Evolutionary conservation across 805 yeast genomes (phyloP).

Genomic region (Nakazawaea sp.): DNA sequence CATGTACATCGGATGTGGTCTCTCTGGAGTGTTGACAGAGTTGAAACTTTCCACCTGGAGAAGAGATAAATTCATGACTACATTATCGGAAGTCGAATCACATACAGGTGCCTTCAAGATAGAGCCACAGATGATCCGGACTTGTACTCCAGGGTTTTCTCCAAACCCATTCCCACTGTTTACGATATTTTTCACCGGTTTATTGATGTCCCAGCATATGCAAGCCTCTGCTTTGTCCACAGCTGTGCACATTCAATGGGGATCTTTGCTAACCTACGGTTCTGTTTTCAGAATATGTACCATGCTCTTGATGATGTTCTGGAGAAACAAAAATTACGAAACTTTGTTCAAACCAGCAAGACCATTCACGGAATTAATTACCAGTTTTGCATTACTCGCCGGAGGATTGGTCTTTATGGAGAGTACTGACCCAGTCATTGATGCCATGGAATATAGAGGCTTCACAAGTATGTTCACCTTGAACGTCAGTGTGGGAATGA

Average conservation of each 20-base stretch:
- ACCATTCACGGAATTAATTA: constrained; percentile 83
- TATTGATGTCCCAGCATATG: constrained; percentile 89
- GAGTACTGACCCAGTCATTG: constrained; percentile 79
- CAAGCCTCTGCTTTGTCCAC: constrained; percentile 81
- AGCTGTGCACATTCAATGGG: constrained; percentile 88
- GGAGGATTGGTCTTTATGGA: constrained; percentile 95
- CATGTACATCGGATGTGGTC: constrained; percentile 85
- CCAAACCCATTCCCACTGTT: constrained; percentile 94
- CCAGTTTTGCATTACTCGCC: constrained; percentile 69
- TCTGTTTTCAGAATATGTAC: constrained; percentile 71
- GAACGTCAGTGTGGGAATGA: constrained; percentile 75
- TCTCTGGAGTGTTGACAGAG: constrained; percentile 84
- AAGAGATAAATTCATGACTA: constrained; percentile 18
- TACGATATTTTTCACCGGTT: constrained; percentile 94
- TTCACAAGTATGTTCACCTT: constrained; percentile 85
- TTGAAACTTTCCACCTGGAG: constrained; percentile 58
- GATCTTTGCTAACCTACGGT: constrained; percentile 73
- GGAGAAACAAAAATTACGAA: constrained; percentile 25
- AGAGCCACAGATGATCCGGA: constrained; percentile 14
- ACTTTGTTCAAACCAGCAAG: constrained; percentile 39
- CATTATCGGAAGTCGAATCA: constrained; percentile 10
- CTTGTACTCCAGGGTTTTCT: constrained; percentile 64
- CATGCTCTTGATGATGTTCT: constrained; percentile 45
- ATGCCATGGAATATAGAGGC: constrained; percentile 77
- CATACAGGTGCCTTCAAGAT: constrained; percentile 13